Percentiles rank a stretch among this genome's conserved stretches.
Conservation (phyloP, 192 early-diverging fungal genomes). For the Rhizophagus clarus region DNA sequence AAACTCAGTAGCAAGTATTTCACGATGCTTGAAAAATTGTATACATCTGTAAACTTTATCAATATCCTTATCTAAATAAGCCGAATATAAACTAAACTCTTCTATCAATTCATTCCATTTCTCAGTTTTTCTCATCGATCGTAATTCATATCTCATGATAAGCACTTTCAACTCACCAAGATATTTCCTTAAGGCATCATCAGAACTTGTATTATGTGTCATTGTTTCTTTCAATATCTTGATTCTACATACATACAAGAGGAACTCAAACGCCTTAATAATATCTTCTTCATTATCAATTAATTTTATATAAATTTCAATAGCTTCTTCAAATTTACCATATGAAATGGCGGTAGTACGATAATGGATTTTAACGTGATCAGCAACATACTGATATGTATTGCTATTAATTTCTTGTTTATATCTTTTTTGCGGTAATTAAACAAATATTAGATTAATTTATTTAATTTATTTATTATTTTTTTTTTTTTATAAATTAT, state of each 20-base stretch:
- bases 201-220: neutral
- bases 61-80: conserved; percentile 8
- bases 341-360: neutral
- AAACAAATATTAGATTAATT: neutral
- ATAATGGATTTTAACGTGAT: neutral
- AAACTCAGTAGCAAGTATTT: neutral
- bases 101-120: neutral
- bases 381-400: neutral
- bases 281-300: neutral
- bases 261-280: neutral
- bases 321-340: conserved; percentile 15
- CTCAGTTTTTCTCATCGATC: neutral
- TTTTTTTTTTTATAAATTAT: no score
- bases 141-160: neutral
- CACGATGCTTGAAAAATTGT: neutral
- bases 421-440: neutral
- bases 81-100: conserved; percentile 15
- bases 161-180: neutral
- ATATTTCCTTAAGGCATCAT: neutral
- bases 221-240: conserved; percentile 11
- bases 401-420: neutral
- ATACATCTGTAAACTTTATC: neutral
- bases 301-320: neutral
- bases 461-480: no score
- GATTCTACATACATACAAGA: conserved; percentile 2